These are phyloP conservation scores for Sphenostylis stenocarpa DNA, from an alignment of 306 rosid genomes.

Conservation along the genomic window DNA sequence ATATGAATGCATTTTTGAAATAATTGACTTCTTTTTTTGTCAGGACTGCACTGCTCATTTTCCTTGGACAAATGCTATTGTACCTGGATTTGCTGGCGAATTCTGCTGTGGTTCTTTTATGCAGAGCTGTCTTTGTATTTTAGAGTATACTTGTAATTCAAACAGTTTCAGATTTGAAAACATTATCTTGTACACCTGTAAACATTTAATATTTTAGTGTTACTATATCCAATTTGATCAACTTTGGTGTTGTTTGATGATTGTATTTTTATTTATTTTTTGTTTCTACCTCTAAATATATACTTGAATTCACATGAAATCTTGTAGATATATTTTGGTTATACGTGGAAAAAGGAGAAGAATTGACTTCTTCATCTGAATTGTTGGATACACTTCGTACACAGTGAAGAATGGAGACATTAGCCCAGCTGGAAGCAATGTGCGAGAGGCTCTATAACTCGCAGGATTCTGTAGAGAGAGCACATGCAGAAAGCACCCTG, in stretches of 20 bases:
- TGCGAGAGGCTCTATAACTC: slow-evolving; percentile 58
- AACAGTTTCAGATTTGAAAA: slow-evolving; percentile 42
- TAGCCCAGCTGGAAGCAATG: slow-evolving; percentile 52
- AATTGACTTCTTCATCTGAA: slow-evolving; percentile 45
- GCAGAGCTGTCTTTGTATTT: slow-evolving; percentile 45
- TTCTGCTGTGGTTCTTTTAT: slow-evolving; percentile 32
- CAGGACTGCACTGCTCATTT: slow-evolving; percentile 40
- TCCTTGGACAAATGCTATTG: slow-evolving; percentile 40
- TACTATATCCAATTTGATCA: slow-evolving; percentile 34
- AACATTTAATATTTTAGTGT: slow-evolving; percentile 36
- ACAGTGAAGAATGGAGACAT: slow-evolving; percentile 54
- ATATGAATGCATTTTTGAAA: slow-evolving; percentile 7
- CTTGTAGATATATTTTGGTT: slow-evolving; percentile 41
- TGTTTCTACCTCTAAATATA: slow-evolving; percentile 39
- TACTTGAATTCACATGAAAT: slow-evolving; percentile 38
- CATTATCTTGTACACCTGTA: slow-evolving; percentile 44
- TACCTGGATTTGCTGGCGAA: slow-evolving; percentile 37
- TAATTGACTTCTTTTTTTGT: slow-evolving; percentile 21
- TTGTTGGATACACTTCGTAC: slow-evolving; percentile 41
- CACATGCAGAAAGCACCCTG: slow-evolving; percentile 53
- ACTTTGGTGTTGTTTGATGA: slow-evolving; percentile 33
- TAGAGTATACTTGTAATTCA: slow-evolving; percentile 47
- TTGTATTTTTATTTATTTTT: slow-evolving; percentile 33
- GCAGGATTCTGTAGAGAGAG: slow-evolving; percentile 53
- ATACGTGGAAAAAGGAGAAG: slow-evolving; percentile 32